phyloP scores from a whole-genome alignment of 1,284 basidiomycete genomes.

The Ceratobasidium sp. region DNA sequence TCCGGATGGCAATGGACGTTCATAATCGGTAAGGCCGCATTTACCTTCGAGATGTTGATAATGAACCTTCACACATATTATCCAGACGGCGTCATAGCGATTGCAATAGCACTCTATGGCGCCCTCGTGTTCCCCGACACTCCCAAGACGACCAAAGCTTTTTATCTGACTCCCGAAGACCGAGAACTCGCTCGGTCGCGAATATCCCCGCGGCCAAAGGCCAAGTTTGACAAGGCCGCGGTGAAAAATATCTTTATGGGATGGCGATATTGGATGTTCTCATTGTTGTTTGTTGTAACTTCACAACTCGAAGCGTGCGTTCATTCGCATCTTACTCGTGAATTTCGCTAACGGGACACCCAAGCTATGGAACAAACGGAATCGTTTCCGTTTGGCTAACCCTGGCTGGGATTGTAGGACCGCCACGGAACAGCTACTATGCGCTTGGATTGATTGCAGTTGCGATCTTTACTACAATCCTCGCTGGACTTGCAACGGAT shows the following conservation, averaged over 20 bases:
- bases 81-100: slow-evolving; percentile 74
- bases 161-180: slow-evolving; percentile 67
- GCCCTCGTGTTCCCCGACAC: slow-evolving; percentile 80
- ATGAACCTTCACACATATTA: not conserved
- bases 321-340: not conserved
- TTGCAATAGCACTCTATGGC: slow-evolving; percentile 79
- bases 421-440: slow-evolving; percentile 41
- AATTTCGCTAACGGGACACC: not conserved
- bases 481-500: slow-evolving; percentile 28
- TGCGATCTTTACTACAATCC: slow-evolving; percentile 34
- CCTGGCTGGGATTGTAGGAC: slow-evolving; percentile 20
- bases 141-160: slow-evolving; percentile 73
- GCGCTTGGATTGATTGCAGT: slow-evolving; percentile 42
- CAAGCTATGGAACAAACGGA: slow-evolving; percentile 40
- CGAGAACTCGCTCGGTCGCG: slow-evolving; percentile 22
- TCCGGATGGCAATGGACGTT: slow-evolving; percentile 44
- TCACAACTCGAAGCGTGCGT: slow-evolving; percentile 40
- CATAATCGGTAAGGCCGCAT: slow-evolving; percentile 15
- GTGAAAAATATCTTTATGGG: slow-evolving; percentile 26
- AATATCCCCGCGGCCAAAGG: slow-evolving; percentile 6
- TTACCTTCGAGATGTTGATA: not conserved
- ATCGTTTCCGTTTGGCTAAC: slow-evolving; percentile 39
- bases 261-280: slow-evolving; percentile 45
- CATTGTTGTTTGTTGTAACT: slow-evolving; percentile 32
- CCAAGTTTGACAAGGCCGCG: slow-evolving; percentile 7